A percentile compares a stretch with the other conserved stretches of the same genome.
These are phyloP conservation scores for Verruconis gallopava DNA, from an alignment of 2,329 filamentous ascomycete species.

Conservation along the genomic window DNA sequence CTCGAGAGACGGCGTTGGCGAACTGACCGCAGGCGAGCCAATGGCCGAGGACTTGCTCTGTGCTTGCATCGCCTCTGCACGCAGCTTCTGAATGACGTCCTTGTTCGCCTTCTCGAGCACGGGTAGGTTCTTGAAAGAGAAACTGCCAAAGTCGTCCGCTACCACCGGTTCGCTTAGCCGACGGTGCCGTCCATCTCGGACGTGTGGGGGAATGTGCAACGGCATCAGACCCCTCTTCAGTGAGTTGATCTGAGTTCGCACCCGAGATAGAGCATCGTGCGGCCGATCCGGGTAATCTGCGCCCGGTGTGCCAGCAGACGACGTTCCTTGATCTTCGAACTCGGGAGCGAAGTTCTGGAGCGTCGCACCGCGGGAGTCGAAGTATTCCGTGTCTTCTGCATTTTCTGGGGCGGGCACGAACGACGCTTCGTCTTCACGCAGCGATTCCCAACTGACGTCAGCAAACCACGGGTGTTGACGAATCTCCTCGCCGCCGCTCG, in stretches of 20 bases:
- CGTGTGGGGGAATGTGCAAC: conserved; percentile 89
- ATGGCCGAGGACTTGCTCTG: conserved; percentile 38
- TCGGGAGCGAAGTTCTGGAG: conserved; percentile 88
- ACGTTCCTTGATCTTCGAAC: conserved; percentile 76
- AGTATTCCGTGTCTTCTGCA: conserved; percentile 96
- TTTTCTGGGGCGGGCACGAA: conserved; percentile 90
- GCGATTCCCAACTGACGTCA: conserved; percentile 74
- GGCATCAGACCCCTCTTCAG: conserved; percentile 90
- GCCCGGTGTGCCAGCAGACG: conserved; percentile 54
- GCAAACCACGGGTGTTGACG: conserved; percentile 80
- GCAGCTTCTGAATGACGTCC: conserved; percentile 91
- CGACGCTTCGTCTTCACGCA: conserved; percentile 90
- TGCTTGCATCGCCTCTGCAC: conserved; percentile 73
- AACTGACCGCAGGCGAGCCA: conserved; percentile 30
- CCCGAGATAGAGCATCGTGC: conserved; percentile 84
- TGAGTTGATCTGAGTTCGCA: conserved; percentile 73
- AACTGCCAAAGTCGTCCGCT: conserved; percentile 88
- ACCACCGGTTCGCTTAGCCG: conserved; percentile 81
- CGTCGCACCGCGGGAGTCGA: conserved; percentile 81
- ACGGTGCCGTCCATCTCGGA: conserved; percentile 77
- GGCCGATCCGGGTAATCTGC: conserved; percentile 79
- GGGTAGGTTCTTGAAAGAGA: conserved; percentile 93
- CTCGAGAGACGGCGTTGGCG: conserved; percentile 57
- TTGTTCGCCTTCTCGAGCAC: conserved; percentile 98
- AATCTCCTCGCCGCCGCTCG: conserved; percentile 82